A percentile compares a stretch with the other conserved stretches of the same genome.
These are phyloP conservation scores for Neurospora africana DNA, from an alignment of 495 filamentous ascomycete species.

Conservation along the genomic window DNA sequence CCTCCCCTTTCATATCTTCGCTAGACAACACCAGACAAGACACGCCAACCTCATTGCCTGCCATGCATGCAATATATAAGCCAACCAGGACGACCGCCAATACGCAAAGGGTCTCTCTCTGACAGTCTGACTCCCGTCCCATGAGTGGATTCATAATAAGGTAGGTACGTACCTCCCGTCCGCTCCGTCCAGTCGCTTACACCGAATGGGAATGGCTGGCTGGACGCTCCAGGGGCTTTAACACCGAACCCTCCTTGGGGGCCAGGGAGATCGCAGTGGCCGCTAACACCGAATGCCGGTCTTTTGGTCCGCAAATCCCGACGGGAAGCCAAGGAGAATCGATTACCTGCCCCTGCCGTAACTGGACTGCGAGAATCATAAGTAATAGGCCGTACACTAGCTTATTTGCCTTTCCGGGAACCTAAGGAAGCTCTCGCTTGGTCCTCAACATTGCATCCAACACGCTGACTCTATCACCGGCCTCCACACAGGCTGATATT, in stretches of 20 bases:
- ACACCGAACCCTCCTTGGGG: background rate
- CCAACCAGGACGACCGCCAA: too few relatives aligned
- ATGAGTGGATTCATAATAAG: background rate
- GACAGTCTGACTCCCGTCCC: background rate
- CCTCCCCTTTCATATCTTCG: background rate
- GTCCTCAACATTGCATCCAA: background rate
- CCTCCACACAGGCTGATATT: background rate
- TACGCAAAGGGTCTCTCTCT: too few relatives aligned
- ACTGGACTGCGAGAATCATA: background rate
- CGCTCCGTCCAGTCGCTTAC: background rate
- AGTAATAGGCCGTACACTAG: background rate
- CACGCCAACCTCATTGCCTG: background rate
- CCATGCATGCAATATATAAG: too few relatives aligned
- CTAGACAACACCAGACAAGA: background rate
- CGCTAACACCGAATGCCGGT: background rate
- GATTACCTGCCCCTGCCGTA: too few relatives aligned
- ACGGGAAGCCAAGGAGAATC: too few relatives aligned
- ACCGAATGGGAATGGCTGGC: background rate
- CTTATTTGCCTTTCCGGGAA: background rate
- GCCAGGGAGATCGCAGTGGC: background rate
- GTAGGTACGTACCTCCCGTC: background rate
- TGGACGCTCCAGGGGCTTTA: background rate
- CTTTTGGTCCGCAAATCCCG: background rate
- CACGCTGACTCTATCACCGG: background rate
- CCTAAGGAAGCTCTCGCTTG: too few relatives aligned